A percentile compares a stretch with the other conserved stretches of the same genome.
phyloP scores from a whole-genome alignment of 2,329 filamentous ascomycete species.

The Fusarium sp. region DNA sequence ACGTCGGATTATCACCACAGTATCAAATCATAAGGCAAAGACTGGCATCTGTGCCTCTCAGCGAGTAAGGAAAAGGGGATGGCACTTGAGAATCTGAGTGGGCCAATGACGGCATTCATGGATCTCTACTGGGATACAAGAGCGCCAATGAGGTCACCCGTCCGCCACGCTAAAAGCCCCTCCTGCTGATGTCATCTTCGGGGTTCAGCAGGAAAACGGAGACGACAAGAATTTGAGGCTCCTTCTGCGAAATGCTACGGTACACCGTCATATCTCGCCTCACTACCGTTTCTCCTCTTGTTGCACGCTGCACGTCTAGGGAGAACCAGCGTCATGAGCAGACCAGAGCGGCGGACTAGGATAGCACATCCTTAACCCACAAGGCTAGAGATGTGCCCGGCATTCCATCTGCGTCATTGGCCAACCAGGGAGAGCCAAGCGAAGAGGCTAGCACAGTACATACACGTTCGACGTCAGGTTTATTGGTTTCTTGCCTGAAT shows the following conservation, averaged over 20 bases:
- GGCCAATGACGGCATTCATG: slow-evolving; percentile 47
- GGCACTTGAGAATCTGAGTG: slow-evolving; percentile 23
- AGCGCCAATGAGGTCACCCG: slow-evolving; percentile 48
- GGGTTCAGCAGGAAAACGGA: slow-evolving; percentile 24
- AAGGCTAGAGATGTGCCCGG: slow-evolving; percentile 33
- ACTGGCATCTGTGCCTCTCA: slow-evolving; percentile 28
- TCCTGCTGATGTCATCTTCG: slow-evolving; percentile 46
- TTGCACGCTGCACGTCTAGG: slow-evolving; percentile 16
- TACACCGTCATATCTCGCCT: slow-evolving; percentile 42
- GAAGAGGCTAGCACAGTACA: slow-evolving; percentile 16
- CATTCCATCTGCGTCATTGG: slow-evolving; percentile 45
- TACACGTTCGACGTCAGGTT: slow-evolving; percentile 11
- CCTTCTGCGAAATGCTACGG: slow-evolving; percentile 22
- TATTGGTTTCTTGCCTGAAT: slow-evolving; percentile 2
- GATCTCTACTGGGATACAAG: slow-evolving; percentile 1
- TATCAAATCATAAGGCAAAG: slow-evolving; percentile 19
- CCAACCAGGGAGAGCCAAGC: slow-evolving; percentile 5
- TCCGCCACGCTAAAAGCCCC: slow-evolving; percentile 29
- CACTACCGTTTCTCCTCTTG: slow-evolving; percentile 32
- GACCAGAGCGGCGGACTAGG: slow-evolving; percentile 14
- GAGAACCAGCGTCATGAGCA: slow-evolving; percentile 29
- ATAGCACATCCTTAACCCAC: slow-evolving; percentile 20
- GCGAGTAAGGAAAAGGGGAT: slow-evolving; percentile 24
- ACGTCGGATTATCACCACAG: slow-evolving; percentile 32
- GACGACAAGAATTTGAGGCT: slow-evolving; percentile 9